Base-by-base conservation (phyloP, 768 basidiomycete species). In the Podaxis carcinomalis region DNA sequence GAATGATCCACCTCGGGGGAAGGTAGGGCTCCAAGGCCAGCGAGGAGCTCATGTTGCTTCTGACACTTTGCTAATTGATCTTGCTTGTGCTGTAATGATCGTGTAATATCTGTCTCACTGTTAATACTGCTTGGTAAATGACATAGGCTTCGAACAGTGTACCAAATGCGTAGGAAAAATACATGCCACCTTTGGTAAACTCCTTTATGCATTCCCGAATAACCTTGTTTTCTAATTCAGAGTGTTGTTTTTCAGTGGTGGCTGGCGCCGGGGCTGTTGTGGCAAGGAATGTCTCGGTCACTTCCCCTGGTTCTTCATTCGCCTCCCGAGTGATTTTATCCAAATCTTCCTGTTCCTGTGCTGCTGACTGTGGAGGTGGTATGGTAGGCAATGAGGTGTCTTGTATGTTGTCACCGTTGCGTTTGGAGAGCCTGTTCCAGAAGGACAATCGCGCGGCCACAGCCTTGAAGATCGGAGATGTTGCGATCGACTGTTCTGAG, bases 141-240 rank as follows among this genome's bases (percentile, higher is more conserved):
- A 23, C 7, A 51, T 42, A 47, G 53, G 42, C 56, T 27, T 5
- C 35, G 10, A 46, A 68, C 21, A n/a, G 40, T 78, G 61, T 72
- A 90, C 94, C 95, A 65, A 93, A 94, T 61, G 82, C 86, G 71
- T 93, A 90, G 0, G 92, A 81, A 69, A 93, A 96, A 72, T 90
- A 95, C 92, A 97, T 96, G 50, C 86, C 89, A 10, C 93, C 93
- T 66, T 88, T 91, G 13, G 83, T 79, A 67, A 86, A 93, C 66
- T 92, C 88, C 56, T 83, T 80, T 32, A 93, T 78, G 57, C 86
- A 87, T 72, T 95, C 92, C 23, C 86, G 78, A 10, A 96, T 74
- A 49, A 96, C 88, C 72, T 93, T 94, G 32, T 82, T 80, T 67
- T 97, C 95, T 7, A 97, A 74, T 66, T 95, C 90, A 2, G 80